phyloP scores from a whole-genome alignment of 768 basidiomycete species.

The Tulasnella sp. region DNA sequence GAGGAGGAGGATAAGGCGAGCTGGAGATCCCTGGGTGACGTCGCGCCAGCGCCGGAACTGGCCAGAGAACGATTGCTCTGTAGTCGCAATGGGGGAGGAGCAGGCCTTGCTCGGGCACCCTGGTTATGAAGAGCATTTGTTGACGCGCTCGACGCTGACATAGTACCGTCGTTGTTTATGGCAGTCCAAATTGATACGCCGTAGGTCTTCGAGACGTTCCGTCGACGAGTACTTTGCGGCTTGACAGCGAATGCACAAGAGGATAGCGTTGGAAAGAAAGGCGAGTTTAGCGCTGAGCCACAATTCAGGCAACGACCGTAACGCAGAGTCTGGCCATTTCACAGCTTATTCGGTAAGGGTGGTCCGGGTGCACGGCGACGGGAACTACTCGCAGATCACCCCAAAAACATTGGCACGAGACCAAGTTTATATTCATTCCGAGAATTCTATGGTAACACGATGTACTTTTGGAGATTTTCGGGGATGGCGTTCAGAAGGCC shows the following conservation, averaged over 20 bases:
- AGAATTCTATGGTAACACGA: conserved; percentile 54
- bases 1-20: too few species aligned
- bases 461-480: conserved; percentile 74
- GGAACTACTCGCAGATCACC: not conserved
- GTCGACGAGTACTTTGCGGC: not conserved
- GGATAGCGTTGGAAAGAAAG: not conserved
- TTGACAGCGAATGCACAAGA: not conserved
- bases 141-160: not conserved
- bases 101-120: not conserved
- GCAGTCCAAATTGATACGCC: not conserved
- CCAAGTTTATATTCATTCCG: not conserved
- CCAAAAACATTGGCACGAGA: not conserved
- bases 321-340: not conserved
- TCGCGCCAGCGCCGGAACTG: not conserved
- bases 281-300: too few species aligned
- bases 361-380: not conserved
- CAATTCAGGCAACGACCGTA: not conserved
- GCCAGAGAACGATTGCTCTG: not conserved
- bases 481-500: conserved; percentile 70
- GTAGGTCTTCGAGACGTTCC: not conserved
- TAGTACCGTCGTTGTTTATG: not conserved
- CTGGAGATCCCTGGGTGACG: not conserved
- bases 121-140: not conserved
- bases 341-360: not conserved
- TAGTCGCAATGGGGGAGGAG: not conserved